Evolutionary conservation across 805 yeast species (phyloP), one percentile per base, ranked within the genome.

Genomic region (Lipomyces starkeyi): DNA sequence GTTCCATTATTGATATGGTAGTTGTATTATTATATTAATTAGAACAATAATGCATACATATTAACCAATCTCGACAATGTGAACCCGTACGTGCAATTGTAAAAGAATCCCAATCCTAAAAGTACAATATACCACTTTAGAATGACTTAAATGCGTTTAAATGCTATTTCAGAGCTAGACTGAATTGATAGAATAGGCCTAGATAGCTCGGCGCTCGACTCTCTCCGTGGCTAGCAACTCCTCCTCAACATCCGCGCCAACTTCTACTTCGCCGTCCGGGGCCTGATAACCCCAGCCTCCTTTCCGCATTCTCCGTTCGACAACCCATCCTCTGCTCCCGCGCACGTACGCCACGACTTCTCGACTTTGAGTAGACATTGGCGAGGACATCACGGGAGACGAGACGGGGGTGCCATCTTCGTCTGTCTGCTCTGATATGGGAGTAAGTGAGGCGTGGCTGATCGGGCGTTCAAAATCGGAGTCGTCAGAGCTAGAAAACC

Each of bases 311-410:
- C 73, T 49, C 14, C 68, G 70, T 54, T 70, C 73, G 40, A 70
- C 70, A 52, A 70, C 70, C 73, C 73, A 70, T 3, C 72, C 73
- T 20, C 62, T 43, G 27, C 65, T 54, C 7, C 64, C 62, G 7
- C 73, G 65, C 11, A 68, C 68, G 47, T 70, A 70, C 6, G 73
- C 73, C 25, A 70, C 71, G 11, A 70, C 64, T 49, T 70, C 70
- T 14, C 68, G 65, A 13, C 61, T 59, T 9, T 53, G 59, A 25
- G 54, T 47, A 5, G 56, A 25, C 34, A 14, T 20, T 9, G 56
- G 56, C 56, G 56, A 53, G n/a, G 56, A 35, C 54, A 47, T 25
- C 17, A 54, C 47, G 14, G 63, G 64, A 7, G 67, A 59, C 17
- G 67, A 34, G 20, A 43, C 14, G 11, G 62, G 62, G 14, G 55